Evolutionary conservation across 768 basidiomycete species (phyloP), one percentile per base, ranked within the genome.

Genomic region (Dacryopinax primogenitus): DNA sequence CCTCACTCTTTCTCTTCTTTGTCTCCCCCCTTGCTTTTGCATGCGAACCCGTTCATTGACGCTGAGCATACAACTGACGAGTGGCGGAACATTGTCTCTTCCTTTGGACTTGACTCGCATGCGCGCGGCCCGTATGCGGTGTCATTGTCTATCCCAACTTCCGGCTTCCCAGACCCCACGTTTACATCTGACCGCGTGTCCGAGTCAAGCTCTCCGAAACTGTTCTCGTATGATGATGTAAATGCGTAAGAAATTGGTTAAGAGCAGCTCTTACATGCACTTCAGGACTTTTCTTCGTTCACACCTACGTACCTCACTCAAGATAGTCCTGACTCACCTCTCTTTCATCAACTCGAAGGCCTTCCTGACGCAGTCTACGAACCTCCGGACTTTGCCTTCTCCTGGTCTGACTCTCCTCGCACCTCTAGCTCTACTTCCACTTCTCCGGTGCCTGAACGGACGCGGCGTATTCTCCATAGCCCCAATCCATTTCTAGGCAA

Each of bases 161-260:
- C 51, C 51, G 51, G 32, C 51, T 21, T 28, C 13, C 15, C 32
- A 9, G 51, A 58, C 51, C 51, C 12, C 30, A 32, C 51, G 11
- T 9, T 58, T 9, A 6, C 51, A 11, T 58, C 51, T 58, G 30
- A 58, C 51, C 26, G 3, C 32, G 51, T 58, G 51, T 58, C 51
- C 21, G 13, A 15, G 13, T 58, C 21, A 11, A 58, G 26, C 26
- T 28, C 51, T 58, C 51, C 51, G 51, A 58, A 58, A 58, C 51
- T 32, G 51, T 58, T 58, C 32, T 30, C 4, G 51, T 58, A 58
- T 58, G 51, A 58, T 58, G 51, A 58, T 58, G 51, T 58, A 58
- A 13, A 58, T 58, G 51, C 51, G 23, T 32, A 26, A 58, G 51
- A 32, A 58, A 28, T 32, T 23, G 26, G 51, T 58, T 58, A 58